Evolutionary conservation across 2,329 filamentous ascomycete species (phyloP), one percentile per base, ranked within the genome.

Genomic region (Venturia effusa): DNA sequence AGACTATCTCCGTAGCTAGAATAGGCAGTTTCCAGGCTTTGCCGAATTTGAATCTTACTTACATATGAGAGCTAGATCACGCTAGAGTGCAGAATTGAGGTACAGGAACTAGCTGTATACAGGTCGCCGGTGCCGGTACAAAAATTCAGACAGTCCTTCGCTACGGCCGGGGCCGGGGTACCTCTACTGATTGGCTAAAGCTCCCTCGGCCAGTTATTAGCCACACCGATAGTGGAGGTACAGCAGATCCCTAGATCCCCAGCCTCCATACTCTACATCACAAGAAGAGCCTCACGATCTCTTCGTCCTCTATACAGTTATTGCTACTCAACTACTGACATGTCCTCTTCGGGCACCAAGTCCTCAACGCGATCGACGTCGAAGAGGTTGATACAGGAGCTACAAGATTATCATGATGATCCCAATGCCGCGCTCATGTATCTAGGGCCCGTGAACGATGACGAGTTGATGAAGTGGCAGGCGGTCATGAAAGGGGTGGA

Each of bases 371-470:
- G 69, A 40, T 69, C 75, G 51, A 77, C 82, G 19, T 79, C 79
- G n/a, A 85, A 85, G 71, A 81, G 84, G 34, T 79, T 87, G 64
- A 77, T 85, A 70, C 81, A 81, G 68, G 84, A 87, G 73, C 76
- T 87, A n/a, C 80, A 83, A 69, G 78, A 80, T 43, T 84, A 85
- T 72, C 74, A 80, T 45, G 77, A 76, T 64, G 77, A 80, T 27
- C 84, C 84, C 2, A 84, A 84, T 64, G 78, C 84, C 51, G 80
- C 79, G 22, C 77, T 86, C 22, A 72, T 83, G 0, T 79, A 81
- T 66, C 80, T 87, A 4, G 81, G 82, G 11, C 84, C 84, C 2
- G 71, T 81, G 40, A 77, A 77, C 67, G 84, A 86, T 65, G 77
- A 81, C 61, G 79, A 87, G 68, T 71, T 88, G 32, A 78, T 84